These are phyloP conservation scores for Rhodotorula diobovata DNA, from an alignment of 768 basidiomycete genomes.

Conservation along the genomic window DNA sequence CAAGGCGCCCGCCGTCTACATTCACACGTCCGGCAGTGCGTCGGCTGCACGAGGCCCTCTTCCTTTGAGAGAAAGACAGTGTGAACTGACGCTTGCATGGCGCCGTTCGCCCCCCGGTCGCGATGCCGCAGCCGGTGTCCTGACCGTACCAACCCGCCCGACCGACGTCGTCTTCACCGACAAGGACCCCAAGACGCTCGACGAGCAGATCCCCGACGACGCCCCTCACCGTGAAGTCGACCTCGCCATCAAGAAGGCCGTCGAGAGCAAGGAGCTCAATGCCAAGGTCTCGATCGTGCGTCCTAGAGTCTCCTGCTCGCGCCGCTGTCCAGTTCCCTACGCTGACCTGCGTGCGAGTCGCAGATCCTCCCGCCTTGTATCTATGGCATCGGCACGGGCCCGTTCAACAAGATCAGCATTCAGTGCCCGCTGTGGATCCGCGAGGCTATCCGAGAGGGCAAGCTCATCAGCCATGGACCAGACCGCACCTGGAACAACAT, in stretches of 20 bases:
- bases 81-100: too few relatives aligned
- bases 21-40: constrained; percentile 36
- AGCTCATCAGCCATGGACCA: constrained; percentile 6
- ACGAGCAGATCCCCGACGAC: constrained; percentile 24
- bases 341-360: too few relatives aligned
- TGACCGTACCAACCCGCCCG: constrained; percentile 18
- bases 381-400: constrained; percentile 33
- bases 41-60: background rate
- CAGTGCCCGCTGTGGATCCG: constrained; percentile 23
- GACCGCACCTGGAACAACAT: constrained; percentile 27
- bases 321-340: accelerated
- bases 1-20: constrained; percentile 27
- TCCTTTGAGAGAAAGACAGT: too few relatives aligned
- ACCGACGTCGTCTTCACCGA: constrained; percentile 21
- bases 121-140: constrained; percentile 8
- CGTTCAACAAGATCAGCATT: constrained; percentile 30
- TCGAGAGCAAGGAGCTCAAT: constrained; percentile 18
- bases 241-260: constrained; percentile 31
- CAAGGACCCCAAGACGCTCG: constrained; percentile 21
- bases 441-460: constrained; percentile 1
- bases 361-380: constrained; percentile 27
- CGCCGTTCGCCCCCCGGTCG: too few relatives aligned
- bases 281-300: constrained; percentile 32
- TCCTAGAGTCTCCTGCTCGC: background rate
- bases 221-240: constrained; percentile 32